Evolutionary conservation across 345 rosid species (phyloP).

Genomic region (Eutrema japonicum): DNA sequence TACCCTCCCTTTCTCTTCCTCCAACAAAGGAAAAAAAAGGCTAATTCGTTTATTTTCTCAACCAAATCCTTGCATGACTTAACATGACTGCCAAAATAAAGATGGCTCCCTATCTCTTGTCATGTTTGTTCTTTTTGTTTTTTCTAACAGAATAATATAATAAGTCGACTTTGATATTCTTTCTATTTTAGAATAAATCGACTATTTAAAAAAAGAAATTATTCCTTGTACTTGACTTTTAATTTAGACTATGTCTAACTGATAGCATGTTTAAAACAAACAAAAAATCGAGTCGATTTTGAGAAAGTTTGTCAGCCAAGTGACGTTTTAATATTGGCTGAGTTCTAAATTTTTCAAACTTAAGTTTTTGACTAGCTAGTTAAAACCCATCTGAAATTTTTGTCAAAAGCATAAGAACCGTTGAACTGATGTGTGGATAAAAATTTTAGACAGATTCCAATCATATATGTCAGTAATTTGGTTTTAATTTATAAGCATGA

Average conservation of each 20-base stretch:
- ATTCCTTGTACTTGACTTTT: background rate
- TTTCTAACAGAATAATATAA: constrained; percentile 34
- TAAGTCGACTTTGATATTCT: constrained; percentile 38
- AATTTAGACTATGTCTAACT: background rate
- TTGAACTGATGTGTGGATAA: background rate
- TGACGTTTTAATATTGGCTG: background rate
- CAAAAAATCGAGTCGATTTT: background rate
- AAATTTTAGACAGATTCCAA: background rate
- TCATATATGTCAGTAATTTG: background rate
- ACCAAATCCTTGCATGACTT: constrained; percentile 36
- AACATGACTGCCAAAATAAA: constrained; percentile 42
- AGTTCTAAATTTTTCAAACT: background rate
- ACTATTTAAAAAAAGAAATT: background rate
- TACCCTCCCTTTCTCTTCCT: constrained; percentile 32
- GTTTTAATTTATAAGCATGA: background rate
- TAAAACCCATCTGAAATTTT: background rate
- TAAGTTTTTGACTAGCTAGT: background rate
- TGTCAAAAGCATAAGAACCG: background rate
- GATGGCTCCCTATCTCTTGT: constrained; percentile 36
- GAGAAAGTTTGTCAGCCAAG: background rate
- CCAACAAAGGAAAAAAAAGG: constrained; percentile 19
- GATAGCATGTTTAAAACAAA: background rate
- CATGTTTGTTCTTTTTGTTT: constrained; percentile 1
- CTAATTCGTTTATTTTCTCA: constrained; percentile 43
- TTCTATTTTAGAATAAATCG: constrained; percentile 18